Evolutionary conservation across 805 yeast species (phyloP).

Genomic region (Cyberlindnera sargentensis): DNA sequence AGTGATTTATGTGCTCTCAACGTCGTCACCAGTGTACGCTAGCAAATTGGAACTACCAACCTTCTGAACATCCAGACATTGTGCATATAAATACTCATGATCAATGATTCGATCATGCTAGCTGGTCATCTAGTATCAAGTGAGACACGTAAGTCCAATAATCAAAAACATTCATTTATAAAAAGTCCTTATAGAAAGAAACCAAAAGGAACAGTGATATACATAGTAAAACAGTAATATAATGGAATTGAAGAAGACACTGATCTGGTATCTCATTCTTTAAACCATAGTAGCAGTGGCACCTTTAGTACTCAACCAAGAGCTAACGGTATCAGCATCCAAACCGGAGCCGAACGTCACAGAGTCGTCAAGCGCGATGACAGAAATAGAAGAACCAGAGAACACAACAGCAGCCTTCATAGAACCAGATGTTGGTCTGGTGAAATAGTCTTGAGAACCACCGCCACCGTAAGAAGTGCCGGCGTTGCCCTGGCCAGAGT

Average conservation of each 20-base stretch:
- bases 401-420: conserved; percentile 91
- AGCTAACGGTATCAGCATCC: conserved; percentile 44
- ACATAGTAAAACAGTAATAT: neutral
- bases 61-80: too few relatives aligned
- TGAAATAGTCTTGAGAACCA: conserved; percentile 81
- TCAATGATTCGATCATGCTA: too few relatives aligned
- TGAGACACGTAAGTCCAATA: too few relatives aligned
- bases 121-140: too few relatives aligned
- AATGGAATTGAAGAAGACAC: neutral
- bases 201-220: neutral
- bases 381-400: conserved; percentile 42
- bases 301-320: conserved; percentile 52
- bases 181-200: neutral
- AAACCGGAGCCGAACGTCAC: conserved; percentile 47
- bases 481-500: conserved; percentile 69
- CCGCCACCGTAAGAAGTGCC: conserved; percentile 67
- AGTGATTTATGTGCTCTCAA: too few relatives aligned
- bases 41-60: too few relatives aligned
- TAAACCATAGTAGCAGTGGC: conserved; percentile 32
- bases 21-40: too few relatives aligned
- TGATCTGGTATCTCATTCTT: neutral
- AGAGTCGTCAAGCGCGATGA: conserved; percentile 52
- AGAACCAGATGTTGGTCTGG: conserved; percentile 71
- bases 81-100: too few relatives aligned
- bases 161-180: too few relatives aligned